Percentiles rank a stretch among this genome's conserved stretches.
These are phyloP conservation scores for Achlya hypogyna DNA, from an alignment of 352 stramenopile genomes.

Conservation along the genomic window DNA sequence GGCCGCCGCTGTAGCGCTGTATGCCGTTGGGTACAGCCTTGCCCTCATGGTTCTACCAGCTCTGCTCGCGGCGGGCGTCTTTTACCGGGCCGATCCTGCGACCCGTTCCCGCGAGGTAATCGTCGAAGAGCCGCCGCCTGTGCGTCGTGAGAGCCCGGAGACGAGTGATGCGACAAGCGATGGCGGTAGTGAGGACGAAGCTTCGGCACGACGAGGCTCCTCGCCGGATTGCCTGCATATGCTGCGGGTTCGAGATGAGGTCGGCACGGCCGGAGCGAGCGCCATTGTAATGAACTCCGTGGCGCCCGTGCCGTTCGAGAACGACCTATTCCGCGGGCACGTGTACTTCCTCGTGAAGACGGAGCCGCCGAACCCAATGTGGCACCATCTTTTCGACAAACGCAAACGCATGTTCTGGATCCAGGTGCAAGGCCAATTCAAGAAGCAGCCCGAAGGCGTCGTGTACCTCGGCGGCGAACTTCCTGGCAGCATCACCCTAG, in stretches of 20 bases:
- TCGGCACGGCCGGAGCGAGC: not conserved
- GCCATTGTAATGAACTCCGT: constrained; percentile 48
- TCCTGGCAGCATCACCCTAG: constrained; percentile 43
- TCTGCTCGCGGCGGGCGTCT: not conserved
- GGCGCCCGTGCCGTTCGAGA: constrained; percentile 69
- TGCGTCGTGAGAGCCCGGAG: not conserved
- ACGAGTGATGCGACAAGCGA: not conserved
- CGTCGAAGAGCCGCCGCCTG: too few species aligned
- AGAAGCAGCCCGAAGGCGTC: constrained; percentile 36
- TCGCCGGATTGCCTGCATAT: not conserved
- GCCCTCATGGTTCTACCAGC: not conserved
- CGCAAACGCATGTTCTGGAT: constrained; percentile 82
- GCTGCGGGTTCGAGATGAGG: not conserved
- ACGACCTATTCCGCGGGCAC: constrained; percentile 71
- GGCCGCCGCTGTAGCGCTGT: not conserved
- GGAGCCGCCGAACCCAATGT: constrained; percentile 38
- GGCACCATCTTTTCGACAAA: constrained; percentile 43
- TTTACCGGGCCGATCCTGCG: not conserved
- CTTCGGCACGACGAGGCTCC: not conserved
- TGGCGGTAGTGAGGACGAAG: not conserved
- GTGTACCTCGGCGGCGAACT: constrained; percentile 74
- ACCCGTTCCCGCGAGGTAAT: not conserved
- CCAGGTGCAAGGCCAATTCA: constrained; percentile 80
- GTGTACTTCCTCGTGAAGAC: constrained; percentile 80
- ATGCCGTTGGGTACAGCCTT: not conserved